Evolutionary conservation across 768 basidiomycete species (phyloP), one percentile per base, ranked within the genome.

Genomic region (Trametes maxima): DNA sequence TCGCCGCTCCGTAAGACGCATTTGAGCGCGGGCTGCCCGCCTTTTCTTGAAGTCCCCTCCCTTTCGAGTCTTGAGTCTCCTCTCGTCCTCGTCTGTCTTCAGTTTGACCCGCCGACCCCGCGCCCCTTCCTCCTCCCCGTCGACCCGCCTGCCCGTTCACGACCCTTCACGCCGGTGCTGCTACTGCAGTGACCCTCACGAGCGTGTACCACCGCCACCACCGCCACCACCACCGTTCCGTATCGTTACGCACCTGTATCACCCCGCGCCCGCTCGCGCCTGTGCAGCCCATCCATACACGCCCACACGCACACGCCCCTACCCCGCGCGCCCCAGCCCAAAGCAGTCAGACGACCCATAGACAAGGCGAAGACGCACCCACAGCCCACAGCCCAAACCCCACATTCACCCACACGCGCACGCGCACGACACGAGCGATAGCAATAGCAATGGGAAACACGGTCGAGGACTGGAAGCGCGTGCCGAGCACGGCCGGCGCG

Each of bases 381-480:
- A 28, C 42, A 24, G 2, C 50, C 4, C 17, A 24, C 54, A 42
- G 28, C 42, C 42, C 11, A 12, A 22, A n/a, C n/a, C n/a, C n/a
- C n/a, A n/a, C n/a, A n/a, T n/a, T n/a, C 39, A 22, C 24, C 14
- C 22, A 28, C 37, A 40, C 37, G 14, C 40, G 8, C 16, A 24
- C 36, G 22, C 12, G 5, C 14, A 21, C 13, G 25, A 39, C 48
- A 33, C 28, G 28, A 33, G 48, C 54, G 1, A 61, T 61, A 53
- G 47, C 46, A 5, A 55, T 3, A 33, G 48, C 54, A 2, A 61
- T 61, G 60, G 47, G 53, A 5, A 55, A 61, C 59, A 62, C 68
- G 17, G 59, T 60, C 40, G 61, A 68, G 40, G 60, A 58, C 60
- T 71, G 68, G 68, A 64, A 57, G 52, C 63, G 58, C 47, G 49